Base-by-base conservation (phyloP, 345 rosid genomes). In the Moringa oleifera region DNA sequence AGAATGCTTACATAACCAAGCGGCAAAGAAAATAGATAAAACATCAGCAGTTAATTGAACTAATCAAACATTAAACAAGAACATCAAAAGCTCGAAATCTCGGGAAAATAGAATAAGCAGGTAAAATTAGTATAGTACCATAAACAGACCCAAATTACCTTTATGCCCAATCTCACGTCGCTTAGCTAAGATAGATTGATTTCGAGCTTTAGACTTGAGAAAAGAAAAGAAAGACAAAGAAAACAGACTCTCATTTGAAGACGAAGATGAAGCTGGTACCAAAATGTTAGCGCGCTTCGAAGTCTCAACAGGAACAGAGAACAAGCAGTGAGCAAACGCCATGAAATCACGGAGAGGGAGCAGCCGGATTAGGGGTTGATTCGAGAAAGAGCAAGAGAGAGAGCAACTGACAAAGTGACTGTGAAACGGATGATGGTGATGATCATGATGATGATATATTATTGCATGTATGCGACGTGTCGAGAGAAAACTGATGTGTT, bases 321-420 rank as follows among this genome's bases (percentile, higher is more conserved):
- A 69, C 63, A 80, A 67, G 78, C 62, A 84, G 53, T 75, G 86
- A 63, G 82, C 77, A 62, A 83, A 69, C 58, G 93, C 93, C 97
- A 88, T 86, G 58, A 69, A 64, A 63, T 46, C 24, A 61, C 33
- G 24, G 51, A 25, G 45, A 31, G 52, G 54, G 13, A 31, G 45
- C 66, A 46, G 49, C 9, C 0, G 45, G n/a, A 4, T 41, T 53
- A 16, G 36, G 18, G 16, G 68, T 45, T 25, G 59, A 62, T 62
- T 72, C 77, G 55, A 66, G 67, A 68, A 58, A 57, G 46, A 7
- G 50, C 55, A 18, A 23, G 53, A 18, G 23, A 59, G 18, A 13
- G 10, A 10, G 25, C 23, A 2, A 10, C 13, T 53, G 10, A 21
- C n/a, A n/a, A n/a, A n/a, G n/a, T n/a, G n/a, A n/a, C n/a, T n/a